Conservation (phyloP, 306 rosid species). For the Macrotyloma uniflorum region DNA sequence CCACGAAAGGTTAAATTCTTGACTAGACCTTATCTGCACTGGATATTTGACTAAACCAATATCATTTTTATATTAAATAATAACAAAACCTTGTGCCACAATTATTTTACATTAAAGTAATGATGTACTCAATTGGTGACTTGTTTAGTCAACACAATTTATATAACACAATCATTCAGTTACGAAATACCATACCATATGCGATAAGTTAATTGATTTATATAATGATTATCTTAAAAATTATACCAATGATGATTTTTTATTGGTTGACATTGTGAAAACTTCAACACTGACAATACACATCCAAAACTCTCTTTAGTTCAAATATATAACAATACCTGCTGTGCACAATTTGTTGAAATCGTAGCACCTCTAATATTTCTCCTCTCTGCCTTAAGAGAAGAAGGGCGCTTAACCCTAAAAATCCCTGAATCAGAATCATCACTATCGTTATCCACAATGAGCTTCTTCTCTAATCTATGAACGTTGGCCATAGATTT, state of each 20-base stretch:
- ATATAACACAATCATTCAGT: background rate
- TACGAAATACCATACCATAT: too few species aligned
- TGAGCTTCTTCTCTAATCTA: background rate
- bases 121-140: background rate
- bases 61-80: background rate
- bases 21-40: background rate
- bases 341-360: constrained; percentile 46
- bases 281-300: background rate
- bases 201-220: too few species aligned
- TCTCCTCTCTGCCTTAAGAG: constrained; percentile 60
- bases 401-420: constrained; percentile 75
- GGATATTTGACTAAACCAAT: background rate
- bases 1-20: background rate
- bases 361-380: background rate
- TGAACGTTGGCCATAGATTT: constrained; percentile 13
- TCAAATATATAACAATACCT: constrained; percentile 46
- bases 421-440: constrained; percentile 71
- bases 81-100: background rate
- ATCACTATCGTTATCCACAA: constrained; percentile 55
- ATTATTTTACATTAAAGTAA: background rate
- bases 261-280: background rate
- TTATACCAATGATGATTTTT: background rate
- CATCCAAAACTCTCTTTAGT: background rate
- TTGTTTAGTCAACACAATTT: background rate
- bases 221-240: background rate